Conservation (phyloP, 305 asterid genomes). For the Solanum hybrid region DNA sequence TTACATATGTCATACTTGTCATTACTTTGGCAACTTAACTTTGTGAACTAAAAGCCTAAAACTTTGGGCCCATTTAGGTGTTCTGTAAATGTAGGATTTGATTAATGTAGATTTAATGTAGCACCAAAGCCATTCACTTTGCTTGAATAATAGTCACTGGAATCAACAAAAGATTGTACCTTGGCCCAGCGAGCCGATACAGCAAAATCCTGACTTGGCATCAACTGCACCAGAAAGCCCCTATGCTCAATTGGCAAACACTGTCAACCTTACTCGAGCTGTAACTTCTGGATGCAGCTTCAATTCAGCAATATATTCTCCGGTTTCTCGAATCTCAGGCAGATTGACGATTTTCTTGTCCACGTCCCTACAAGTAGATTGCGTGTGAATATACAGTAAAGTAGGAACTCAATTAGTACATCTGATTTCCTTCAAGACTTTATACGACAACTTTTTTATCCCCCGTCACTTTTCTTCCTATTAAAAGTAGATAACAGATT, state of each 20-base stretch:
- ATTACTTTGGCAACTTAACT: not conserved
- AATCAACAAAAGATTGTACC: constrained; percentile 18
- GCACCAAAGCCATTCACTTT: not conserved
- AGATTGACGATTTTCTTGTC: constrained; percentile 72
- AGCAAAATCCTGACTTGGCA: constrained; percentile 10
- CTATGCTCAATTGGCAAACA: constrained; percentile 54
- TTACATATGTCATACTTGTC: not conserved
- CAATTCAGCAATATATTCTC: constrained; percentile 81
- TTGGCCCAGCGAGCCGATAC: not conserved
- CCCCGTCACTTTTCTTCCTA: not conserved
- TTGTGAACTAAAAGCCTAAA: not conserved
- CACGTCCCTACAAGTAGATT: constrained; percentile 52
- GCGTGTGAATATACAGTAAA: not conserved
- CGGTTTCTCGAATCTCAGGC: constrained; percentile 96
- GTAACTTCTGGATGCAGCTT: constrained; percentile 93
- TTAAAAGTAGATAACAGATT: not conserved
- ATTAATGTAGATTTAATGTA: not conserved
- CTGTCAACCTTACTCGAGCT: constrained; percentile 62
- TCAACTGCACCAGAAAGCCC: constrained; percentile 19
- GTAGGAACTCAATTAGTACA: not conserved
- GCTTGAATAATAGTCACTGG: not conserved
- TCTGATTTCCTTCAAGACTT: not conserved
- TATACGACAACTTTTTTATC: not conserved
- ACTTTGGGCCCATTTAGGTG: not conserved
- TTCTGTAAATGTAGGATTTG: not conserved